phyloP scores from a whole-genome alignment of 108 stramenopile species.

The Bacterosira constricta region DNA sequence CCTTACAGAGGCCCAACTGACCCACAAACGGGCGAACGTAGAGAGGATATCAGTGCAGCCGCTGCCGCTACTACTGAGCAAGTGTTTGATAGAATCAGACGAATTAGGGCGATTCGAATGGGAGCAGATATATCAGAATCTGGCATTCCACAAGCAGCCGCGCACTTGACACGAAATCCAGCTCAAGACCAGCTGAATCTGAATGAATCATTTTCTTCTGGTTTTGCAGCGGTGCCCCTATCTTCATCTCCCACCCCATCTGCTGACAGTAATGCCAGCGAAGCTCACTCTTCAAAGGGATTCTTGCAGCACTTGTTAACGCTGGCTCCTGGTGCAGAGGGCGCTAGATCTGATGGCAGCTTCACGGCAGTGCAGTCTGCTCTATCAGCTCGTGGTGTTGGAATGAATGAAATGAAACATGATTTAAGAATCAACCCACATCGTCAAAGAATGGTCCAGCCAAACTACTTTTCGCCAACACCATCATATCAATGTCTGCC shows the following conservation, averaged over 20 bases:
- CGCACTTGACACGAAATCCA: constrained; percentile 4
- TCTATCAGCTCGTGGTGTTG: constrained; percentile 63
- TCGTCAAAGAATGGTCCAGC: constrained; percentile 43
- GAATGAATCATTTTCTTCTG: not conserved
- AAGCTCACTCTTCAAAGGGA: constrained; percentile 42
- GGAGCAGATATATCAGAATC: constrained; percentile 15
- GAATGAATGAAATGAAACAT: constrained; percentile 34
- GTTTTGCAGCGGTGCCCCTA: not conserved
- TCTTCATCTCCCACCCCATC: constrained; percentile 21
- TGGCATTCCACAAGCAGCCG: constrained; percentile 8
- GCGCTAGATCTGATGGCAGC: constrained; percentile 49
- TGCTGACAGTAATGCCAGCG: constrained; percentile 39
- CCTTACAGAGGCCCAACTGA: constrained; percentile 49
- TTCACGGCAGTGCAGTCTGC: constrained; percentile 59
- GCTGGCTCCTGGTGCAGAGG: constrained; percentile 63
- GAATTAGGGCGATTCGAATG: constrained; percentile 37
- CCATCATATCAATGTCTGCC: constrained; percentile 11
- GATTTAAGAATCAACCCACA: constrained; percentile 38
- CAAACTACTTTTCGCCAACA: constrained; percentile 12
- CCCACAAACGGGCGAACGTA: constrained; percentile 57
- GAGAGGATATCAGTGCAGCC: constrained; percentile 61
- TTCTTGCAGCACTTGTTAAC: constrained; percentile 53
- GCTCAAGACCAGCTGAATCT: constrained; percentile 1
- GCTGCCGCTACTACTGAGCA: constrained; percentile 71
- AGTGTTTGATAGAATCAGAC: constrained; percentile 72